Evolutionary conservation across 2,329 filamentous ascomycete species (phyloP).

Genomic region (Hypomyces perniciosus): DNA sequence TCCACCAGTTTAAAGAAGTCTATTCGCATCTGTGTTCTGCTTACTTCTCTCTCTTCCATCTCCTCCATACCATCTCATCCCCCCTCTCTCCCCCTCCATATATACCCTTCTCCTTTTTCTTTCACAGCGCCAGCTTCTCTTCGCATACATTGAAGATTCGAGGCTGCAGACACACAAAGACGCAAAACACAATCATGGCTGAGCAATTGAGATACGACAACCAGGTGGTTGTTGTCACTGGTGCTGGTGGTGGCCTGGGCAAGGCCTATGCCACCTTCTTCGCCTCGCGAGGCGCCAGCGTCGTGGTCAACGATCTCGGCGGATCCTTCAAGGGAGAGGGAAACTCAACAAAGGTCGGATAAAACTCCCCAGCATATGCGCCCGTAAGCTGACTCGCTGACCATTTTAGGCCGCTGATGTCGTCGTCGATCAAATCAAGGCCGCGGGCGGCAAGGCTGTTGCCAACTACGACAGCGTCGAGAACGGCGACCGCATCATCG

Average conservation of each 20-base stretch:
- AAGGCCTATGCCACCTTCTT: slow-evolving; percentile 87
- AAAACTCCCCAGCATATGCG: not conserved
- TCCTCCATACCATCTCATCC: not conserved
- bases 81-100: not conserved
- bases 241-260: slow-evolving; percentile 72
- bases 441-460: slow-evolving; percentile 87
- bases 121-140: not conserved
- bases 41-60: not conserved
- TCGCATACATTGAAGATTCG: not conserved
- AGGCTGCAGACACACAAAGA: not conserved
- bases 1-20: slow-evolving; percentile 1
- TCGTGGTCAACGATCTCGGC: slow-evolving; percentile 95
- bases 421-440: slow-evolving; percentile 76
- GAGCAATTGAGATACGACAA: slow-evolving; percentile 72
- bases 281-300: slow-evolving; percentile 81
- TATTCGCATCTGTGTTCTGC: not conserved
- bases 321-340: slow-evolving; percentile 92
- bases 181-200: slow-evolving; percentile 44
- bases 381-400: not conserved
- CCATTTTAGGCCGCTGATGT: slow-evolving; percentile 66
- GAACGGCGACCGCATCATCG: slow-evolving; percentile 89
- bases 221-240: slow-evolving; percentile 78
- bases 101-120: not conserved
- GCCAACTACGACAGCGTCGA: slow-evolving; percentile 97
- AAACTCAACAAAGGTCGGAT: slow-evolving; percentile 68